Base-by-base conservation (phyloP, 2,329 filamentous ascomycete genomes). In the Ophiostoma perfectum region DNA sequence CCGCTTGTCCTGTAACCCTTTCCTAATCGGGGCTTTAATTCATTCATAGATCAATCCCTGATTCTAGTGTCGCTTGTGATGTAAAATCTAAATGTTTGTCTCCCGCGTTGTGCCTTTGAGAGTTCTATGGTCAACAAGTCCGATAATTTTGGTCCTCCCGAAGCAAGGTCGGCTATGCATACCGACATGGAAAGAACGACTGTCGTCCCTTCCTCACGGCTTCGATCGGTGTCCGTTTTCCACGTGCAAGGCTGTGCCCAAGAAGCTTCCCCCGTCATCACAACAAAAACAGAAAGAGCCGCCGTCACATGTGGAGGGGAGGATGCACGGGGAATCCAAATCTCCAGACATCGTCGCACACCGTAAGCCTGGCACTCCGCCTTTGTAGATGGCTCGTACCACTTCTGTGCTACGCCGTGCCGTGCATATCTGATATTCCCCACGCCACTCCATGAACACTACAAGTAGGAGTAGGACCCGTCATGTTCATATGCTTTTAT, bases 1-100 rank as follows among this genome's bases (percentile, higher is more conserved):
- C 60, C 60, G 60, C 60, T 42, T 62, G 60, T 63, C 38, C 60
- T 63, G 39, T 27, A 38, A 63, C 16, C 60, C 60, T 63, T 44
- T 63, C 60, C 60, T 42, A 42, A 18, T 63, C 6, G 16, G n/a
- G 60, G 27, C 27, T 27, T 27, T 27, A 27, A 27, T 2, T 27
- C 27, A 27, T 27, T 27, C 27, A 27, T 27, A 27, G 27, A 27
- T 27, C 27, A 27, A 27, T 27, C 27, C 27, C 27, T 27, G 27
- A 27, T 27, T 27, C 27, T 27, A 27, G 27, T 27, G 27, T 27
- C 2, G 27, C 27, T 27, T 27, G 27, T 27, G 27, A 27, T 27
- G 27, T 27, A 27, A 27, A 27, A 27, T 27, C 27, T 27, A 27
- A 27, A 27, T 27, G 27, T 27, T 27, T 27, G 27, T 27, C 27